Base-by-base conservation (phyloP, 2,329 filamentous ascomycete genomes). In the Grosmannia clavigera region DNA sequence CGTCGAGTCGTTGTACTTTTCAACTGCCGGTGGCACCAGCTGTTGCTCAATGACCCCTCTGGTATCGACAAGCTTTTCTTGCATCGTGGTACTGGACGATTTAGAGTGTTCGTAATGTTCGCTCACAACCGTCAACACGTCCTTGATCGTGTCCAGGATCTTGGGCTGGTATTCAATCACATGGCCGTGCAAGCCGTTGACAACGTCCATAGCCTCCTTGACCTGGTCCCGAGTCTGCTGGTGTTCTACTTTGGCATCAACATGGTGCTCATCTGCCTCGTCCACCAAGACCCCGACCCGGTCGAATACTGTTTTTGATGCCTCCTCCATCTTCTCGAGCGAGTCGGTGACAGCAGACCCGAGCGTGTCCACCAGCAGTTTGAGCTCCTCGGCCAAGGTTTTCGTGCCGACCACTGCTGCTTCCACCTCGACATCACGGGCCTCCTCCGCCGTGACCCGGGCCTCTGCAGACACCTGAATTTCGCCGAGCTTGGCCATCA, bases 41-140 rank as follows among this genome's bases (percentile, higher is more conserved):
- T 79, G 78, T 63, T 86, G 81, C 1, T 55, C 52, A 9, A 55
- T 10, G 5, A 78, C 79, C 12, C 79, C 78, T 68, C 82, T 84
- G 59, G 83, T 74, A 59, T 87, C 83, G 59, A 84, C 74, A 62
- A 86, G 81, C 68, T 79, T 81, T 62, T 81, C 77, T 64, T 83
- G 76, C 29, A 86, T 75, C 3, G 77, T 75, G 7, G 72, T 77
- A 1, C 78, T 75, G 0, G 85, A 81, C 53, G 81, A 79, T 72
- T 92, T 90, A 16, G 90, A 88, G 69, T 95, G 89, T 66, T 95
- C 90, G 67, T 88, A 96, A 70, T 97, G 92, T 69, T 95, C 83
- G 29, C 84, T 87, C 59, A 96, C 88, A 29, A 95, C 79, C 9
- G 84, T 78, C 48, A 95, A 79, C n/a, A 97, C 84, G 67, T 96